Evolutionary conservation across 768 basidiomycete genomes (phyloP).

Genomic region (Mrakia hoshinonis): DNA sequence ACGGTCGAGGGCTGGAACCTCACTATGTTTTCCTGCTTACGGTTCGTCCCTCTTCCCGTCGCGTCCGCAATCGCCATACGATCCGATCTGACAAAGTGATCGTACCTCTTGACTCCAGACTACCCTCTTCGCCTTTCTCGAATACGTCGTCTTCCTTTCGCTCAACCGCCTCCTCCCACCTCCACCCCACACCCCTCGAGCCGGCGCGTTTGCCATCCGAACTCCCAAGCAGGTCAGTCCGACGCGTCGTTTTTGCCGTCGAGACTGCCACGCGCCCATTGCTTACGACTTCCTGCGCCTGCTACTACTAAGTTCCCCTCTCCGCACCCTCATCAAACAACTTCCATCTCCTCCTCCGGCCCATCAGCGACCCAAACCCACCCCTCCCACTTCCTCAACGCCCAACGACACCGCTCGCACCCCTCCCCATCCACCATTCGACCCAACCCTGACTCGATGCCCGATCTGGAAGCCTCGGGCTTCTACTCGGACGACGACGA

Average conservation of each 20-base stretch:
- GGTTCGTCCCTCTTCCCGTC: not conserved
- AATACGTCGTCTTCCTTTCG: constrained; percentile 1
- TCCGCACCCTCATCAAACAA: not conserved
- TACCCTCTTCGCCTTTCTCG: not conserved
- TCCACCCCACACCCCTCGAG: not conserved
- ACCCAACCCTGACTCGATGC: not conserved
- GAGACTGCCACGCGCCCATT: not conserved
- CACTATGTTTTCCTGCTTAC: constrained; percentile 13
- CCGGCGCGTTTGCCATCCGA: not conserved
- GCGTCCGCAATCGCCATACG: too few relatives aligned
- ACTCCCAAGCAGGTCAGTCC: not conserved
- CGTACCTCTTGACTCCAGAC: not conserved
- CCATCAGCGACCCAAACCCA: not conserved
- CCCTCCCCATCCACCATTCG: too few relatives aligned
- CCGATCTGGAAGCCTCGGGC: not conserved
- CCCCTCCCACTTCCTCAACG: not conserved
- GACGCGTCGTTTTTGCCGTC: not conserved
- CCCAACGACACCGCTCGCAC: not conserved
- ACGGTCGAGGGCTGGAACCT: constrained; percentile 1
- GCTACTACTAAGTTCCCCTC: not conserved
- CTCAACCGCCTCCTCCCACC: not conserved
- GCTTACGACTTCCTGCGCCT: not conserved
- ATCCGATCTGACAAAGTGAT: too few relatives aligned
- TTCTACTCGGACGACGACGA: constrained; percentile 1
- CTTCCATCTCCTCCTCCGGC: not conserved